Conservation (phyloP, 768 basidiomycete species). For the Leccinum olivaceopallidum region DNA sequence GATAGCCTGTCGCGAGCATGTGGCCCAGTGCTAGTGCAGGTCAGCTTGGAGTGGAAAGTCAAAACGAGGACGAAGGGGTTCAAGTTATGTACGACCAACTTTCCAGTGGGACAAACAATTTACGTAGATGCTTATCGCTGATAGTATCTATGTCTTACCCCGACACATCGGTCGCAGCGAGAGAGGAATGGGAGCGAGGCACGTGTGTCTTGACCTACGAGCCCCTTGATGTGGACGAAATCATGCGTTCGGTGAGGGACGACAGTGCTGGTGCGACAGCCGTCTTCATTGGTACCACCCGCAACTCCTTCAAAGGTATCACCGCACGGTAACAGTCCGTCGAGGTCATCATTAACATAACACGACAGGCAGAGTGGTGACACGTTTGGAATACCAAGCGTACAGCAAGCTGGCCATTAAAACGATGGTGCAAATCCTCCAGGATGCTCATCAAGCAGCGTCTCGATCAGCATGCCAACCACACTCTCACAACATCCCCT, state of each 20-base stretch:
- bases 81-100: background rate
- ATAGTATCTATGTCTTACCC: slow-evolving; percentile 23
- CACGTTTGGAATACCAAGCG: slow-evolving; percentile 78
- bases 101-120: background rate
- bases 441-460: slow-evolving; percentile 41
- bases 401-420: slow-evolving; percentile 80
- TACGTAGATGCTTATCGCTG: background rate
- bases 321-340: background rate
- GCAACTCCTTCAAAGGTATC: slow-evolving; percentile 81
- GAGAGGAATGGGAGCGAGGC: slow-evolving; percentile 24
- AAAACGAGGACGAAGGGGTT: background rate
- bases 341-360: slow-evolving; percentile 9
- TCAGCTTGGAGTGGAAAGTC: background rate
- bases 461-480: slow-evolving; percentile 46
- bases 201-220: slow-evolving; percentile 58
- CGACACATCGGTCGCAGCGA: slow-evolving; percentile 27
- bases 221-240: slow-evolving; percentile 53
- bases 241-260: slow-evolving; percentile 63
- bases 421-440: slow-evolving; percentile 65
- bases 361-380: slow-evolving; percentile 62
- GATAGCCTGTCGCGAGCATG: slow-evolving; percentile 19
- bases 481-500: slow-evolving; percentile 21
- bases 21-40: background rate
- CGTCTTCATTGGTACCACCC: slow-evolving; percentile 82
- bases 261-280: slow-evolving; percentile 70